phyloP scores from a whole-genome alignment of 345 rosid species.

The Syzygium aqueum region DNA sequence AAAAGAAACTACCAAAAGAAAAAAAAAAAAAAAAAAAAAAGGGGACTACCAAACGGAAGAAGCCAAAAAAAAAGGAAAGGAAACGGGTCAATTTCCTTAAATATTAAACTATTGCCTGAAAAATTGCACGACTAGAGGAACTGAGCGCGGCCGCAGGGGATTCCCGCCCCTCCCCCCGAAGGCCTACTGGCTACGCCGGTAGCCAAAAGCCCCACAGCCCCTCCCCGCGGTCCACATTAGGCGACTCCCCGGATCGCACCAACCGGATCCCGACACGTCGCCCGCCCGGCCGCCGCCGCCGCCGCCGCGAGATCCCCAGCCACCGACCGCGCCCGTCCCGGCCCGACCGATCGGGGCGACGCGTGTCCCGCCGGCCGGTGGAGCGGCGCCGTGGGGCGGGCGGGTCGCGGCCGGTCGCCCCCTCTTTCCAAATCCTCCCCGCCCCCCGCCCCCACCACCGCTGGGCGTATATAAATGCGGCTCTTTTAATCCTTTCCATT shows the following conservation, averaged over 20 bases:
- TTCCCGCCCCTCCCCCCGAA: background rate
- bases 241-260: background rate
- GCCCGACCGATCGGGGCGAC: background rate
- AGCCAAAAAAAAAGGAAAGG: too few species aligned
- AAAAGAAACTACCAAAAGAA: background rate
- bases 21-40: too few species aligned
- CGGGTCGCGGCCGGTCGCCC: conserved; percentile 30
- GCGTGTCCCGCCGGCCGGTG: conserved; percentile 20
- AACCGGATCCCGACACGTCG: background rate
- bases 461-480: conserved; percentile 29
- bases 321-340: conserved; percentile 10
- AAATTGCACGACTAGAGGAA: background rate
- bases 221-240: background rate
- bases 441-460: conserved; percentile 9
- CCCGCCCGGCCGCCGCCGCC: background rate
- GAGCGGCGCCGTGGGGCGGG: background rate
- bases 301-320: conserved; percentile 18
- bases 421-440: background rate
- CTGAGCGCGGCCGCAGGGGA: background rate
- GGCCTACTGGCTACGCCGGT: background rate
- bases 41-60: too few species aligned
- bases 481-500: conserved; percentile 4
- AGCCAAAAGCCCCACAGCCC: background rate
- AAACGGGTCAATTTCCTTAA: background rate
- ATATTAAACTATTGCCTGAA: background rate